Conservation (phyloP, 805 yeast species). For the Pichia gijzeniarum region DNA sequence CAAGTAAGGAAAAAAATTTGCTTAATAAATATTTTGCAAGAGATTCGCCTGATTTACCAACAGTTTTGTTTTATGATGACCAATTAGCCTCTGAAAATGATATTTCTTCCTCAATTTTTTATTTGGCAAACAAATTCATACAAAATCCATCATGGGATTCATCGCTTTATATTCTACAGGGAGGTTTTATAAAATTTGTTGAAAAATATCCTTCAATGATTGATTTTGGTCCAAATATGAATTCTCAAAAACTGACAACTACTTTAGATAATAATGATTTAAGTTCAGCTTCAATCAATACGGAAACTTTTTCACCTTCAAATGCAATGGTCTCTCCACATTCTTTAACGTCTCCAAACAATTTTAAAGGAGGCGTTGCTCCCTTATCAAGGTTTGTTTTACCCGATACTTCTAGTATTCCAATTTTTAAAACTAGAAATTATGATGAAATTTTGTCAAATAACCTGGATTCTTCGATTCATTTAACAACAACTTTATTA, state of each 20-base stretch:
- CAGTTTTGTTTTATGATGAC: slow-evolving; percentile 48
- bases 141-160: slow-evolving; percentile 34
- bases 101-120: slow-evolving; percentile 36
- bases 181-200: slow-evolving; percentile 36
- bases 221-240: neutral
- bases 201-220: neutral
- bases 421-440: slow-evolving; percentile 42
- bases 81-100: slow-evolving; percentile 25
- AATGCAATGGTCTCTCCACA: slow-evolving; percentile 17
- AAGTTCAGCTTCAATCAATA: slow-evolving; percentile 7
- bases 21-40: slow-evolving; percentile 33
- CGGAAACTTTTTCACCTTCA: slow-evolving; percentile 20
- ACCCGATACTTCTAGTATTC: slow-evolving; percentile 38
- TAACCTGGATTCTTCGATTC: slow-evolving; percentile 24
- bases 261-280: neutral
- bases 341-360: neutral
- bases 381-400: slow-evolving; percentile 45
- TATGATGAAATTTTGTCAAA: slow-evolving; percentile 43
- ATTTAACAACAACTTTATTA: slow-evolving; percentile 20
- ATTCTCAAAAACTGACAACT: neutral
- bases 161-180: slow-evolving; percentile 36
- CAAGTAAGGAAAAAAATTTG: slow-evolving; percentile 42
- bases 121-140: slow-evolving; percentile 43
- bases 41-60: slow-evolving; percentile 30
- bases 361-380: too few relatives aligned